A percentile compares a stretch with the other conserved stretches of the same genome.
These are phyloP conservation scores for Paecilomyces fulvus DNA, from an alignment of 2,329 filamentous ascomycete genomes.

Conservation along the genomic window DNA sequence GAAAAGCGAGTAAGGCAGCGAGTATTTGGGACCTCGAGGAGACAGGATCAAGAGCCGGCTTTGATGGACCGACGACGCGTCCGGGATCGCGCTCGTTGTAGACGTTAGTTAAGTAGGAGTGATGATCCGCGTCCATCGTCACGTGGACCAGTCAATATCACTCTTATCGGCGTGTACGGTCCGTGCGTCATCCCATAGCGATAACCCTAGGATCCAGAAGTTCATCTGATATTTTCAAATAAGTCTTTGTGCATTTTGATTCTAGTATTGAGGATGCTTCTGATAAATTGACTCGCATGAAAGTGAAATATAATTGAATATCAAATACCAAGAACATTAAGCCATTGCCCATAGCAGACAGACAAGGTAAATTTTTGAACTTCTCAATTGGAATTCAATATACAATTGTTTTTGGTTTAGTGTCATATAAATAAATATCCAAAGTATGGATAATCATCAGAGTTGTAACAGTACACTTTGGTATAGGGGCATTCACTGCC, in stretches of 20 bases:
- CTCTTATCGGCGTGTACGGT: neutral
- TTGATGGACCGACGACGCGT: neutral
- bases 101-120: neutral
- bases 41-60: neutral
- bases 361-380: neutral
- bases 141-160: neutral
- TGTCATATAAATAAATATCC: neutral
- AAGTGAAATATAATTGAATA: no score
- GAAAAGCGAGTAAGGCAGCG: neutral
- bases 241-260: no score
- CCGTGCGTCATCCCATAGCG: neutral
- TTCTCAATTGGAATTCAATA: neutral
- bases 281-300: no score
- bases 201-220: neutral
- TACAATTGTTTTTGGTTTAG: neutral
- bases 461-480: neutral
- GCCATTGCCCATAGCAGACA: no score
- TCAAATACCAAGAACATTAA: no score
- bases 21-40: neutral
- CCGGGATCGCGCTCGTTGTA: neutral
- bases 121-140: neutral
- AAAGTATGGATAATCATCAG: neutral
- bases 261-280: no score
- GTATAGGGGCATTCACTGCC: neutral
- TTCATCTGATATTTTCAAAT: neutral